Base-by-base conservation (phyloP, 2,329 filamentous ascomycete genomes). In the Hortaea sp. region DNA sequence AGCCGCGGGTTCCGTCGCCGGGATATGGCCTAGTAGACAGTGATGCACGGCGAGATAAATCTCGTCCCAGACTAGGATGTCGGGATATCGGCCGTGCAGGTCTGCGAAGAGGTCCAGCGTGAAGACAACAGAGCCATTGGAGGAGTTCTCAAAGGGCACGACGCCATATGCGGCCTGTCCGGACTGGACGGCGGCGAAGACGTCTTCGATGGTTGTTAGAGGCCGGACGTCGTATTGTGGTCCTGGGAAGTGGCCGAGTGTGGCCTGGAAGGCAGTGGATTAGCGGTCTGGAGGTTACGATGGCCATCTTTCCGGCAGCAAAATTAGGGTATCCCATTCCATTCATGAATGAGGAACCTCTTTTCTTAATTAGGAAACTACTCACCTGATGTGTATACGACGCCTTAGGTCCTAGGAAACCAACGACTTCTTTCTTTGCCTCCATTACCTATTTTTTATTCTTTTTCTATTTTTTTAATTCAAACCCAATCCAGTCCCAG, bases 71-170 rank as follows among this genome's bases (percentile, higher is more conserved):
- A 97, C 84, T 41, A 76, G 73, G 40, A 95, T 75, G 60, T 85
- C 79, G 7, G 74, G 72, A 61, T 85, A 87, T 39, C 68, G 66
- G 38, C 66, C 67, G 35, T 78, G 69, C 28, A 84, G 74, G 67
- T 95, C 88, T 54, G 87, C 87, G 49, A 98, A 79, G 53, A 90
- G 79, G 66, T 95, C 89, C 27, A 97, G 77, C 0, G 89, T 95
- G 65, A 88, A 85, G 46, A 92, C 81, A 42, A 98, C 92, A 45
- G 84, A 83, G 59, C 92, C 92, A 66, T 97, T 95, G 62, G 87
- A 90, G 37, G 86, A 94, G 71, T 98, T 98, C 64, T 97, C 90
- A 66, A 95, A 89, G 5, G 92, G 92, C 1, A 95, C 85, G 30
- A 97, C 85, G 55, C 89, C 92, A 47, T 82, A 82, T 44, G 76